Conservation (phyloP, 2,329 filamentous ascomycete species). For the Stachybotrys echinatus region DNA sequence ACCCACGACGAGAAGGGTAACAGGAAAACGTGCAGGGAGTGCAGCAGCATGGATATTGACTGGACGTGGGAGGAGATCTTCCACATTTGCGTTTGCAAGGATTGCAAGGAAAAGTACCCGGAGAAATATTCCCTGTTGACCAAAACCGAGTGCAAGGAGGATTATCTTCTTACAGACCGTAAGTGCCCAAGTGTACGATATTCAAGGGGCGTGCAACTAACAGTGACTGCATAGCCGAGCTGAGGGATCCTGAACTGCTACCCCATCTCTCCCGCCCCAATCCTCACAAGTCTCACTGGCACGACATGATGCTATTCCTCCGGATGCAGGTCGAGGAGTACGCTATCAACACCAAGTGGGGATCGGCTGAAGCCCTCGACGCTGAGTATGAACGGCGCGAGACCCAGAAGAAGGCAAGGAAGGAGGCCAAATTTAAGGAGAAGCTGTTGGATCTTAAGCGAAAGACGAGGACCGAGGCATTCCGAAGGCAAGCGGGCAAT, state of each 20-base stretch:
- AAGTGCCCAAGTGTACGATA: conserved; percentile 29
- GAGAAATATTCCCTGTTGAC: conserved; percentile 95
- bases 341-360: conserved; percentile 87
- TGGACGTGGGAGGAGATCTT: conserved; percentile 92
- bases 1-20: conserved; percentile 58
- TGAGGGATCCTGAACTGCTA: conserved; percentile 81
- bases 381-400: conserved; percentile 81
- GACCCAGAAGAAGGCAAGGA: conserved; percentile 73
- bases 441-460: conserved; percentile 90
- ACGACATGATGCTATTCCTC: conserved; percentile 97
- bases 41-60: conserved; percentile 80
- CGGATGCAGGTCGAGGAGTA: conserved; percentile 94
- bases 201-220: conserved; percentile 2
- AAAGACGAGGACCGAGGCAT: conserved; percentile 86
- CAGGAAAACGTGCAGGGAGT: conserved; percentile 78
- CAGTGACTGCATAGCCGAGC: conserved; percentile 55
- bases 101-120: conserved; percentile 82
- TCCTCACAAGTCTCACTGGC: conserved; percentile 92
- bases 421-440: conserved; percentile 86
- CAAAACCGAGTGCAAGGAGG: conserved; percentile 92
- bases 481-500: conserved; percentile 63
- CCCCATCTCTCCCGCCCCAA: conserved; percentile 88
- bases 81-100: conserved; percentile 65
- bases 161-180: conserved; percentile 93
- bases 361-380: conserved; percentile 76